Evolutionary conservation across 768 basidiomycete species (phyloP), one percentile per base, ranked within the genome.

Genomic region (Podaxis carcinomalis): DNA sequence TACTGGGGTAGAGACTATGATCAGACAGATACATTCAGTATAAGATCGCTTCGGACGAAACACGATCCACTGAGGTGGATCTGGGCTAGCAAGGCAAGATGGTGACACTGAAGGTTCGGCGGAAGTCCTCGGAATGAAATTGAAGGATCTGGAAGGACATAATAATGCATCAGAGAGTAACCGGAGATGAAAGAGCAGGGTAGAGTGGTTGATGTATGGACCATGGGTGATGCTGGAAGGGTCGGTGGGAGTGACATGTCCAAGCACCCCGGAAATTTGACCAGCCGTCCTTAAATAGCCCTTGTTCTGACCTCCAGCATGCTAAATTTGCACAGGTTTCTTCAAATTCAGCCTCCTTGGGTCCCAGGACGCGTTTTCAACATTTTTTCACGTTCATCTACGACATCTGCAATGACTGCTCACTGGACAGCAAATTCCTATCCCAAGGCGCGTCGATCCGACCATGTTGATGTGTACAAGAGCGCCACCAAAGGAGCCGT

Each of bases 401-500:
- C 63, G 57, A 71, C 63, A 4, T 76, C 81, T 76, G 51, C 75
- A 7, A 68, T 76, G 14, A 80, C 79, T 6, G 69, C 76, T 49
- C 59, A 21, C 5, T 90, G 87, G 86, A 74, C 66, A 11, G 77
- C 85, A 19, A 79, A 83, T 64, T 68, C 68, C 27, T 93, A 93
- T 68, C 92, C 92, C 0, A 54, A 70, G 6, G 80, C 88, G 27
- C 84, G 83, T 57, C 83, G 89, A 54, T 84, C 82, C 5, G 84
- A 88, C 67, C 83, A 87, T 67, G 74, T 85, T 51, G 88, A 91
- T 70, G 70, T 79, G 36, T 93, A 90, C 75, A 80, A 86, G 69
- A 89, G 85, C 71, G 81, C 83, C 65, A 70, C 74, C 49, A 72
- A 78, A n/a, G 89, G 87, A 23, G 68, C 84, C 56, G 86, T 92